These are phyloP conservation scores for Boletales sp. DNA, from an alignment of 768 basidiomycete species.

Conservation along the genomic window DNA sequence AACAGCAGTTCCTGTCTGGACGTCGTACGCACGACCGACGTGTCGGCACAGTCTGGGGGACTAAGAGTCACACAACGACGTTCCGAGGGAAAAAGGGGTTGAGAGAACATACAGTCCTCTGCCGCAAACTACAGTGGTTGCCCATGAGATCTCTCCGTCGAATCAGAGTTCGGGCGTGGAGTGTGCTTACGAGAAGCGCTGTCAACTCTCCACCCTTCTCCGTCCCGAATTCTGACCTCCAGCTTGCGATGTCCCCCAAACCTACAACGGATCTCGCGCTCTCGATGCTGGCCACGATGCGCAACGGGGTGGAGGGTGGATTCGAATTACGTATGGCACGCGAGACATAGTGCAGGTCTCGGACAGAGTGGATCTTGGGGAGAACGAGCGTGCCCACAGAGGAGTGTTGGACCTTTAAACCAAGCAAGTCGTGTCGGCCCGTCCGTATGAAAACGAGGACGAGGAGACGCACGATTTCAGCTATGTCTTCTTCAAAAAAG, in stretches of 20 bases:
- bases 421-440: not conserved
- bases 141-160: not conserved
- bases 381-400: conserved; percentile 68
- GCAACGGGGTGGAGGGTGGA: conserved; percentile 38
- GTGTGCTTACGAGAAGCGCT: conserved; percentile 51
- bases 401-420: conserved; percentile 40
- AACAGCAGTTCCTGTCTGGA: conserved; percentile 77
- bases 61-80: not conserved
- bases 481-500: conserved; percentile 63
- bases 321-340: conserved; percentile 23
- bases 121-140: conserved; percentile 76
- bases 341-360: conserved; percentile 64
- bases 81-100: not conserved
- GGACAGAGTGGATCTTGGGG: conserved; percentile 75
- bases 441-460: conserved; percentile 1
- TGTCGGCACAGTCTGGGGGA: conserved; percentile 81
- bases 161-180: not conserved
- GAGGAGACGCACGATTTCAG: conserved; percentile 46
- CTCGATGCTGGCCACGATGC: conserved; percentile 80
- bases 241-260: conserved; percentile 65
- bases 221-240: conserved; percentile 49
- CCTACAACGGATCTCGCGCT: conserved; percentile 72
- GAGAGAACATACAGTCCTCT: conserved; percentile 71
- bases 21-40: conserved; percentile 71
- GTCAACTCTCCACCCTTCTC: conserved; percentile 51